Evolutionary conservation across 495 filamentous ascomycete genomes (phyloP).

Genomic region (Extremus antarcticus): DNA sequence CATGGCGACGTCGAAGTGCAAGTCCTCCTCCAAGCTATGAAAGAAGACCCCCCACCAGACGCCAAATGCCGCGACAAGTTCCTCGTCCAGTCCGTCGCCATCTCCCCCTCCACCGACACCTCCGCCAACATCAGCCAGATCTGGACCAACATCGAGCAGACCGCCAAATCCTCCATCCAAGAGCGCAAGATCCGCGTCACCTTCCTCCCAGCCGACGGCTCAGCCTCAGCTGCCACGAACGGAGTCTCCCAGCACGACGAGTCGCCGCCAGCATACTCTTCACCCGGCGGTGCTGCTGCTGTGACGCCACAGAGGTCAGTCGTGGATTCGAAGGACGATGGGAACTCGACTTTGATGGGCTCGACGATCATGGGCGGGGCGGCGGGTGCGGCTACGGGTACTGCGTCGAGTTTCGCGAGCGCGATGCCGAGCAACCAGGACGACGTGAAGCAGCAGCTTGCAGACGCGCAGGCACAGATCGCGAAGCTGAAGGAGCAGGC

Average conservation of each 20-base stretch:
- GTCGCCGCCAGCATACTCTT: slow-evolving; percentile 18
- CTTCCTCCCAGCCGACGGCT: slow-evolving; percentile 57
- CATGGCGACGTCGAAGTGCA: slow-evolving; percentile 83
- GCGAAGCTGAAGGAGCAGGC: slow-evolving; percentile 58
- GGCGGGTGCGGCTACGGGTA: slow-evolving; percentile 13
- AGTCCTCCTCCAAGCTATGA: slow-evolving; percentile 95
- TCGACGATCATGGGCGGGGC: slow-evolving; percentile 6
- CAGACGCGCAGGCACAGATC: slow-evolving; percentile 66
- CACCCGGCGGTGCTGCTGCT: slow-evolving; percentile 15
- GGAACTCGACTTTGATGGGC: slow-evolving; percentile 24
- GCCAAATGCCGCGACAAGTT: slow-evolving; percentile 96
- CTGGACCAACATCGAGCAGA: slow-evolving; percentile 65
- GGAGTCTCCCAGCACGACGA: slow-evolving; percentile 35
- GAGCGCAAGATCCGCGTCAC: slow-evolving; percentile 95
- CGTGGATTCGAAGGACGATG: slow-evolving; percentile 4
- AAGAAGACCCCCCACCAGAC: slow-evolving; percentile 76
- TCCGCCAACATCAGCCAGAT: slow-evolving; percentile 15
- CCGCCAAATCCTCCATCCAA: slow-evolving; percentile 63
- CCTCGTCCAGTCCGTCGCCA: slow-evolving; percentile 83
- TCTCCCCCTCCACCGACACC: slow-evolving; percentile 67
- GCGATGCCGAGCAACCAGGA: slow-evolving; percentile 41
- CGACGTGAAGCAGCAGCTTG: slow-evolving; percentile 59
- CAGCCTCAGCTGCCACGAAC: slow-evolving; percentile 27
- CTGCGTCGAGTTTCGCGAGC: slow-evolving; percentile 11
- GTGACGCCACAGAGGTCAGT: slow-evolving; percentile 9